Evolutionary conservation across 768 basidiomycete genomes (phyloP).

Genomic region (Trametes sanguinea): DNA sequence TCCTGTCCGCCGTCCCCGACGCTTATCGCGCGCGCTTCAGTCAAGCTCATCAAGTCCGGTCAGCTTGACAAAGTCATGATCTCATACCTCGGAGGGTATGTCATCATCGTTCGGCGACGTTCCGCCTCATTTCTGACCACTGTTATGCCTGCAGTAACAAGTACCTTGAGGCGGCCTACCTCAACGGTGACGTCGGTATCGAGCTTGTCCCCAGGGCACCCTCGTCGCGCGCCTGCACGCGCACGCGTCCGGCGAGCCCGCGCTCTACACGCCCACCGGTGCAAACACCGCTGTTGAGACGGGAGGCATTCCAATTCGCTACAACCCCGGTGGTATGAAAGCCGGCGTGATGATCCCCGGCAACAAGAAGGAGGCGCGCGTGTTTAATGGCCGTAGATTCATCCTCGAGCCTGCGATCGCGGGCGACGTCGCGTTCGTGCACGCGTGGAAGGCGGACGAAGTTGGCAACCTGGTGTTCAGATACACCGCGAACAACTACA

Average conservation of each 20-base stretch:
- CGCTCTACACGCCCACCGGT: constrained; percentile 90
- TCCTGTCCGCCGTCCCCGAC: neutral
- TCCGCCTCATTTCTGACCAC: neutral
- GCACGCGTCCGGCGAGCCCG: constrained; percentile 88
- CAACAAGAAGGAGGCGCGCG: constrained; percentile 69
- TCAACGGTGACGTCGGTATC: constrained; percentile 75
- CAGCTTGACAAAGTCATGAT: constrained; percentile 82
- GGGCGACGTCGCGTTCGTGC: constrained; percentile 83
- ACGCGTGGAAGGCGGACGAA: constrained; percentile 90
- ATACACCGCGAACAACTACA: constrained; percentile 85
- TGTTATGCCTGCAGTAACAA: constrained; percentile 59
- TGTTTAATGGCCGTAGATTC: constrained; percentile 74
- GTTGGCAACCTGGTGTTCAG: constrained; percentile 88
- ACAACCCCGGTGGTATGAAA: constrained; percentile 68
- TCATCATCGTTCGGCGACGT: neutral
- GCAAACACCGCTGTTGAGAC: constrained; percentile 81
- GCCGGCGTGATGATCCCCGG: constrained; percentile 71
- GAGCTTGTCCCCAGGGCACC: constrained; percentile 94
- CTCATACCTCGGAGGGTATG: constrained; percentile 84
- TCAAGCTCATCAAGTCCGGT: constrained; percentile 66
- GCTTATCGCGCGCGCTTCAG: constrained; percentile 38
- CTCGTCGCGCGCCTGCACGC: constrained; percentile 85
- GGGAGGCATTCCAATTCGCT: constrained; percentile 75
- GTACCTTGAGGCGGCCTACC: constrained; percentile 75
- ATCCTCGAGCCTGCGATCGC: constrained; percentile 77